Evolutionary conservation across 441 rosid genomes (phyloP).

Genomic region (Gossypium schwendimanii): DNA sequence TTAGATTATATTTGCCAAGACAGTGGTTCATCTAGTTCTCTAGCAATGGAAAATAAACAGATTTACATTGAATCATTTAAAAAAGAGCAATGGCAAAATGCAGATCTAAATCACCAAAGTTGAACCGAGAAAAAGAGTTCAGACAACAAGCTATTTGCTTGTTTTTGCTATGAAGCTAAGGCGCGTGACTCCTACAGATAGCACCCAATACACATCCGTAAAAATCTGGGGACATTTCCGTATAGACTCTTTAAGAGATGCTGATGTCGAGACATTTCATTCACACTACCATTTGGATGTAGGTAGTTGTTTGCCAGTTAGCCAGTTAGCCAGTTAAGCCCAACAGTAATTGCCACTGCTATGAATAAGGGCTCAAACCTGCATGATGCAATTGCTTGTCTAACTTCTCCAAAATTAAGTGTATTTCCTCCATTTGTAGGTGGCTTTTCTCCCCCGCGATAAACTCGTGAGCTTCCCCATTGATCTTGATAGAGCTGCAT

Average conservation of each 20-base stretch:
- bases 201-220: background rate
- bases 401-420: constrained; percentile 26
- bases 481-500: constrained; percentile 49
- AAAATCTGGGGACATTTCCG: background rate
- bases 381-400: constrained; percentile 17
- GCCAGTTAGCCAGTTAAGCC: background rate
- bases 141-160: background rate
- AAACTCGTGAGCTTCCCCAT: constrained; percentile 43
- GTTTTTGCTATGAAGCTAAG: background rate
- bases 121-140: background rate
- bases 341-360: background rate
- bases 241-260: background rate
- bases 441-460: constrained; percentile 46
- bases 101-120: background rate
- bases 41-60: background rate
- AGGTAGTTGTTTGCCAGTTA: background rate
- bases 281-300: background rate
- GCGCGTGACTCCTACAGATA: background rate
- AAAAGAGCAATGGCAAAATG: background rate
- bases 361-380: background rate
- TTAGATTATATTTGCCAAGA: background rate
- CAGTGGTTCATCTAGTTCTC: background rate
- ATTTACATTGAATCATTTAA: background rate
- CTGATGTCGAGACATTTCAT: background rate
- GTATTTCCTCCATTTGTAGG: constrained; percentile 33